Base-by-base conservation (phyloP, 2,329 filamentous ascomycete species). In the Fonsecaea pedrosoi region DNA sequence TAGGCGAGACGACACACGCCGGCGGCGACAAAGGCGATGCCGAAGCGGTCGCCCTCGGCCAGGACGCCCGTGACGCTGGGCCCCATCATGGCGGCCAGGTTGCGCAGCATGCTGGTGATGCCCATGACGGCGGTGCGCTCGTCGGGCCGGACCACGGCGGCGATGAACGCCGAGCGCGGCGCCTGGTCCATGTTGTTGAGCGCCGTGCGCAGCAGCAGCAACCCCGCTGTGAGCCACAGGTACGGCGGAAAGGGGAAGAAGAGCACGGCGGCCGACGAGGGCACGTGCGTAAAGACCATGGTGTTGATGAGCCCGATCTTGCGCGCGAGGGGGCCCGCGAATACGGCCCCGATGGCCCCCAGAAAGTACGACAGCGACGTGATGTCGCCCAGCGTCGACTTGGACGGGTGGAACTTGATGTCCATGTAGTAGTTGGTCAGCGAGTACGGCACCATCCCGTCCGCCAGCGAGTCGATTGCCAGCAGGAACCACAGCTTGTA, bases 41-140 rank as follows among this genome's bases (percentile, higher is more conserved):
- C 88, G 73, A 89, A 89, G 9, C 77, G 76, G 12, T 84, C 76
- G 21, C 75, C 80, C 3, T 81, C 83, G 0, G 86, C 86, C 13
- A 89, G 75, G 0, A 83, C 69, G 0, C 87, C 87, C 0, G 87
- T 89, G 1, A 88, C 73, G 0, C 78, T 84, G 0, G 87, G 86
- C 0, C 87, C 82, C 0, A 80, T 75, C 65, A 81, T 87, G 68
- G 86, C 82, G 0, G 87, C 86, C 10, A 90, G 72, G 0, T 87
- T 90, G 6, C 87, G 80, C 34, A 90, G 66, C 73, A 87, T 86
- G 55, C 80, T 82, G 0, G 87, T 90, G 70, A 91, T 88, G 12
- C 89, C 89, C 86, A 90, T 88, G n/a, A 89, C 87, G 0, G 87
- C 88, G 0, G 89, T 91, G 1, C 88, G 80, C 76, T 91, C 89